Base-by-base conservation (phyloP, 345 rosid species). In the Durio zibethinus region DNA sequence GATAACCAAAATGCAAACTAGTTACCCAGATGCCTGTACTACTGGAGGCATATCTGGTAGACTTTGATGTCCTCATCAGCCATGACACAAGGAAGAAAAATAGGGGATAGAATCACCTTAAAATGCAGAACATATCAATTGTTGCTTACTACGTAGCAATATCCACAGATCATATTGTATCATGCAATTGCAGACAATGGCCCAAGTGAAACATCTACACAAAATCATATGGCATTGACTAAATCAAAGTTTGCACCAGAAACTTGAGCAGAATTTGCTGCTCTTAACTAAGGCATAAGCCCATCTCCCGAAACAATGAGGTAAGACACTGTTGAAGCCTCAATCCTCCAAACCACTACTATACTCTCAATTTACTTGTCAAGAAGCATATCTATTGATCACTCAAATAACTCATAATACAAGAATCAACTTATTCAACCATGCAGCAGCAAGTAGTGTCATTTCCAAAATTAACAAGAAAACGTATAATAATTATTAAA, bases 71-170 rank as follows among this genome's bases (percentile, higher is more conserved):
- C 54, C 50, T 38, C 70, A 77, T 10, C 16, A 45, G 57, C n/a
- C 7, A 31, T 27, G 45, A 27, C 38, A 56, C 45, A 78, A 40
- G 52, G 20, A 65, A 76, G 72, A 56, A 60, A 4, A 56, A 78
- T 6, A 23, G 36, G 60, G 31, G 43, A 60, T 54, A 57, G 45
- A 75, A 76, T 75, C 74, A 67, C 75, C 76, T 48, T 4, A 63
- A 77, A 71, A 71, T 74, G 38, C 78, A 76, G 71, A 70, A 76
- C 74, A 80, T 47, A 27, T 69, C 21, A 62, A 76, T 56, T 67
- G 36, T 53, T 42, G 63, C 68, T 62, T 72, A 84, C 71, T 61
- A 78, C 15, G 67, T 70, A 71, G 43, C 73, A 56, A 64, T 36
- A 65, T 65, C 63, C 45, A 57, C 45, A 59, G 14, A n/a, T 25